These are phyloP conservation scores for Spongispora temasekensis DNA, from an alignment of 1,284 basidiomycete species.

Conservation along the genomic window DNA sequence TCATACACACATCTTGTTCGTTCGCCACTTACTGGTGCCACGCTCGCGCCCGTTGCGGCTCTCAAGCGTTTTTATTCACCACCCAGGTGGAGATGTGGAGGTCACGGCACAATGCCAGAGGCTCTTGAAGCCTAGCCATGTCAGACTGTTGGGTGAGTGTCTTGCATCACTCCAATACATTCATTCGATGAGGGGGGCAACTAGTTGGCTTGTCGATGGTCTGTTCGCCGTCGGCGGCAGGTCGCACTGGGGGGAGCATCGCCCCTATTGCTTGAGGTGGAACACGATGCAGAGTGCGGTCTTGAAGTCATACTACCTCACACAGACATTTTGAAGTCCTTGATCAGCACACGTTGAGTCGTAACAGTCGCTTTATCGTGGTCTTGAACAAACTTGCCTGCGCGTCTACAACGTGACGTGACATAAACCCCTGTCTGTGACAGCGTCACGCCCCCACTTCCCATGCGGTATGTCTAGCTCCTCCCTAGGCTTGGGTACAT, in stretches of 20 bases:
- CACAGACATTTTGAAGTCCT: conserved; percentile 27
- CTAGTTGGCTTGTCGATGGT: neutral
- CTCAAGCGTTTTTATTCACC: conserved; percentile 15
- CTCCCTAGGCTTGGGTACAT: neutral
- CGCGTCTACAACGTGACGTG: conserved; percentile 25
- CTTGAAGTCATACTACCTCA: conserved; percentile 30
- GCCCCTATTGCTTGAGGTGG: conserved; percentile 14
- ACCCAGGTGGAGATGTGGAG: neutral
- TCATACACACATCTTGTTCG: conserved; percentile 21
- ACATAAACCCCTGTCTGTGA: conserved; percentile 34
- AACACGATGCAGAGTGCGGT: neutral
- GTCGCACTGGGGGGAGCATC: conserved; percentile 4
- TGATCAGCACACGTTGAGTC: conserved; percentile 35
- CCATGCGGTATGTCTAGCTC: conserved; percentile 15
- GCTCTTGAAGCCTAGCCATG: conserved; percentile 2
- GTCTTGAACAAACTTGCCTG: conserved; percentile 36
- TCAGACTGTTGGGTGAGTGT: conserved; percentile 31
- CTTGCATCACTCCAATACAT: conserved; percentile 32
- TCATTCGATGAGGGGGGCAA: conserved; percentile 13
- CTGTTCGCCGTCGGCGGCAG: neutral
- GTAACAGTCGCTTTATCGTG: conserved; percentile 25
- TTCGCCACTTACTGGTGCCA: conserved; percentile 27
- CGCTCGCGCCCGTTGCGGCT: conserved; percentile 14
- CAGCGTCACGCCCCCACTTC: conserved; percentile 23
- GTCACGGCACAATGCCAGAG: conserved; percentile 6